Base-by-base conservation (phyloP, 2,329 filamentous ascomycete species). In the Trichoderma aggressivum region DNA sequence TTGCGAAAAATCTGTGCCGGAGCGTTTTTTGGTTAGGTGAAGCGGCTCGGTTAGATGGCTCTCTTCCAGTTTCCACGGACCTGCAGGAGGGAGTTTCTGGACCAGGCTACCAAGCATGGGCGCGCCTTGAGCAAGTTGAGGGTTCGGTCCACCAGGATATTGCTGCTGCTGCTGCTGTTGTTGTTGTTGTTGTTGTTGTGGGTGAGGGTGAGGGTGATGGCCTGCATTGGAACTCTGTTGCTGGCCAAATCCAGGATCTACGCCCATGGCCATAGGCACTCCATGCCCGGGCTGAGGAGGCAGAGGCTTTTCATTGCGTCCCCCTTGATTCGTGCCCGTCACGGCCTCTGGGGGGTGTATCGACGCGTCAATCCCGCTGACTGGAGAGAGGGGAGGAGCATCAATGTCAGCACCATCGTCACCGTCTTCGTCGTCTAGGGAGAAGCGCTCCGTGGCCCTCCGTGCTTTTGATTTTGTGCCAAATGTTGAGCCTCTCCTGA, bases 401-500 rank as follows among this genome's bases (percentile, higher is more conserved):
- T 56, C 43, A 26, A 28, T 12, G 28, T 62, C 53, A n/a, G 24
- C 43, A 11, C 28, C 60, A 7, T 83, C 79, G 30, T 81, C 58
- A 18, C 82, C 79, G 30, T 83, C 80, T 28, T 80, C 80, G 32
- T 80, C 78, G 21, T 78, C 76, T 5, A 79, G 72, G 5, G 80
- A 76, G 71, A 80, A 76, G 30, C 76, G 77, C 59, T 79, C 79
- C 12, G 75, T 75, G 10, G 80, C 81, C 70, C 80, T 82, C 69
- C 76, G 79, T 43, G 78, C 78, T 70, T 76, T 79, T 36, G 78
- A 74, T 26, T 74, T 78, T 21, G 86, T 74, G 21, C 85, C 85
- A 77, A 90, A 87, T 4, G 86, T 87, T 18, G 88, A 90, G 16
- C 83, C 84, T 36, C 87, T 83, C 59, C 87, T 84, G 71, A 90